Conservation (phyloP, 768 basidiomycete genomes). For the Boletus bicolor region DNA sequence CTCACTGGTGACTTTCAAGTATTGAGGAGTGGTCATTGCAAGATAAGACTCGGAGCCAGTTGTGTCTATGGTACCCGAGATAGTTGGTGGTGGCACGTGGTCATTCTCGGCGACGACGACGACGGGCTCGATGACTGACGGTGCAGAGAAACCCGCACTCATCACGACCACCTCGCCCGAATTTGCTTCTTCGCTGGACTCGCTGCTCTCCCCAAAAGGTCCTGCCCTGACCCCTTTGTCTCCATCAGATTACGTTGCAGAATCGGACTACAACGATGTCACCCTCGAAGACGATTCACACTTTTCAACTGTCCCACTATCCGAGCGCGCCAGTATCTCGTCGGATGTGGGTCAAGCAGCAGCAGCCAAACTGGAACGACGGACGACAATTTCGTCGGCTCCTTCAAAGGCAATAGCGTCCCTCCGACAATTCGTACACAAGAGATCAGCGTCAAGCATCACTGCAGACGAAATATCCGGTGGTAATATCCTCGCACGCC, state of each 20-base stretch:
- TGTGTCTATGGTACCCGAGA: background rate
- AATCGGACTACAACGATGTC: conserved; percentile 65
- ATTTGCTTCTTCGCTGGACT: conserved; percentile 36
- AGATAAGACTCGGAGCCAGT: background rate
- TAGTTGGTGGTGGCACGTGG: conserved; percentile 1
- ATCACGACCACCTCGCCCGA: conserved; percentile 7
- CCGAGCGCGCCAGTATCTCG: conserved; percentile 34
- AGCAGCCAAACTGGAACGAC: conserved; percentile 23
- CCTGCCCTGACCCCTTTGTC: conserved; percentile 29
- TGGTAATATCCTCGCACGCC: conserved; percentile 48
- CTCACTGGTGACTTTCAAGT: conserved; percentile 48
- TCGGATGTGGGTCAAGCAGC: conserved; percentile 25
- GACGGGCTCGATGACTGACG: conserved; percentile 14
- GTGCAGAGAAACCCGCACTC: conserved; percentile 12
- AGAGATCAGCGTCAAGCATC: conserved; percentile 59
- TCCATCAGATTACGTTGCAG: conserved; percentile 44
- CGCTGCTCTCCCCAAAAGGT: conserved; percentile 49
- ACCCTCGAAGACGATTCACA: conserved; percentile 42
- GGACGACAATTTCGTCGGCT: conserved; percentile 30
- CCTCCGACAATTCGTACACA: conserved; percentile 42
- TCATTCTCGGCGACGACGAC: background rate
- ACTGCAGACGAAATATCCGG: conserved; percentile 45
- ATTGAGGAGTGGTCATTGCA: conserved; percentile 10
- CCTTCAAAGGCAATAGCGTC: conserved; percentile 19
- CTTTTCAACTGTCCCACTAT: conserved; percentile 52